Evolutionary conservation across 2,329 filamentous ascomycete species (phyloP), one percentile per base, ranked within the genome.

Genomic region (Fragosphaeria purpurea): DNA sequence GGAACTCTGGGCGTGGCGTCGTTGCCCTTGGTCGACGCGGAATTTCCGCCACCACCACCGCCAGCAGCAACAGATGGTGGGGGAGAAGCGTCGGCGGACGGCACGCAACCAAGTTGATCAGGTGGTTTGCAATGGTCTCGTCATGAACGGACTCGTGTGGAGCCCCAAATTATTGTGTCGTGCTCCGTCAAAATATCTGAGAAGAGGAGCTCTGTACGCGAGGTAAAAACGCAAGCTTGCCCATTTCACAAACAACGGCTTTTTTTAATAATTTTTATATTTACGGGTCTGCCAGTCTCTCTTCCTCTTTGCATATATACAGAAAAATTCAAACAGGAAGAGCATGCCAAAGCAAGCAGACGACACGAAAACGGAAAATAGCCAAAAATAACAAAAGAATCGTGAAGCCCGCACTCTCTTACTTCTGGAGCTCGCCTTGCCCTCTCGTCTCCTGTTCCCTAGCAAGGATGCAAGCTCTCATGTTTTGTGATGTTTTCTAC

Each of bases 321-420:
- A 61, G 52, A 50, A 48, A 50, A 40, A 50, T 33, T 33, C 30
- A 49, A 48, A 6, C 35, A 40, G 22, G 48, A 48, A 47, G 33
- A 44, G 39, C 41, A 37, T 6, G 35, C 46, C 37, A 5, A 46
- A 46, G 12, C 31, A 44, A 35, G 43, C 47, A 31, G 22, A 35
- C 30, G n/a, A 42, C 33, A 33, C 45, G 39, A 52, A 46, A 35
- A 22, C 40, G 39, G 13, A 41, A 31, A 46, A 33, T 34, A 47
- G n/a, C 45, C 30, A 41, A 35, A 59, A 59, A 53, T 57, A 62
- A 60, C 60, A 62, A 63, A 61, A 56, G 57, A 60, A 63, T 57
- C 59, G 56, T 62, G 65, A 59, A 64, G 62, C 67, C 65, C 63
- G 62, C 60, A 22, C 2, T 3, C 22, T 61, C 68, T 44, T 44